Evolutionary conservation across 1,284 basidiomycete species (phyloP), one percentile per base, ranked within the genome.

Genomic region (Ganoderma multipileum): DNA sequence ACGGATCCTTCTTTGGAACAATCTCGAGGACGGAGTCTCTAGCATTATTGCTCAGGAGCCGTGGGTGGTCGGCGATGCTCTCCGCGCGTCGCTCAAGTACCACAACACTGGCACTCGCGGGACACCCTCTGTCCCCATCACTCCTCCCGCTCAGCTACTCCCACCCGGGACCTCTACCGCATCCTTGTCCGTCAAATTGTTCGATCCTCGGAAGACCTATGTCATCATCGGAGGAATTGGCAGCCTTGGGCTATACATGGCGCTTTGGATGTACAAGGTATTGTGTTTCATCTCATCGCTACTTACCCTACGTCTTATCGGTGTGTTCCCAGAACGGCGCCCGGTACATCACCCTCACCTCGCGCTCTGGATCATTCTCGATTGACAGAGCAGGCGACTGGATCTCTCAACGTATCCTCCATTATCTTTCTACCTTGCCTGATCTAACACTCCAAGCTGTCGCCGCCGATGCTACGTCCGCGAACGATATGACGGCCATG

Each of bases 221-320:
- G 11, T 76, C 4, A 65, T 75, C 12, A 26, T 76, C 2, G 75
- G 75, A 2, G 75, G 75, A 0, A 64, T 75, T 8, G 69, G 71
- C 3, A 70, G 66, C 39, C 64, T 76, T 8, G 83, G 83, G 0
- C 59, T 78, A 12, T 76, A 77, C 18, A 72, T 81, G 23, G 80
- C 83, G 2, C 55, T 80, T 18, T 83, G 77, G 76, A 81, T 84
- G 81, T 82, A 82, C 67, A 68, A 81, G 75, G 83, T 82, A 50
- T 50, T 23, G 3, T 50, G n/a, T 14, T 50, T 23, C 47, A 14
- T 50, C 23, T 50, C 47, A 26, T 50, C 47, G 14, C 11, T 26
- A 2, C 12, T 1, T 12, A 23, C 11, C 12, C 47, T 1, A n/a
- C 47, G 12, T 50, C 47, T 50, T n/a, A 50, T 5, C 14, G 23